Evolutionary conservation across 352 stramenopile genomes (phyloP), one percentile per base, ranked within the genome.

Genomic region (Phytopythium vexans): DNA sequence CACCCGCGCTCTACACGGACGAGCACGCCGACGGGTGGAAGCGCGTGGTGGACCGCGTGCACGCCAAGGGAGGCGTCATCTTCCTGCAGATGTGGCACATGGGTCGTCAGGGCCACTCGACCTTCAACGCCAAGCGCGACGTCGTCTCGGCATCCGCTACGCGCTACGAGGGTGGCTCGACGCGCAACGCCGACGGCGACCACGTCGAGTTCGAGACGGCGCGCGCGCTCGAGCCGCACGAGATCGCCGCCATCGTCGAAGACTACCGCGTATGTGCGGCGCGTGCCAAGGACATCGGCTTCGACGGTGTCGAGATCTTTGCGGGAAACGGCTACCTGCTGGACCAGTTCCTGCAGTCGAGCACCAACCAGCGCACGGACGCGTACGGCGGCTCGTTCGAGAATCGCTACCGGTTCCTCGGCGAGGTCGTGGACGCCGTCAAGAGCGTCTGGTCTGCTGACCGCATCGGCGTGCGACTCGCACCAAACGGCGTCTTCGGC

Each of bases 311-410:
- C n/a, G n/a, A n/a, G n/a, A n/a, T n/a, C 41, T 86, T 96, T 66
- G 54, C n/a, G 16, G 85, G 77, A 10, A 92, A 97, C 53, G 89
- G 87, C 16, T 97, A 97, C 58, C 67, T 97, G 32, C 52, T 96
- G 39, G 83, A 96, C 21, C 56, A 65, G 49, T 69, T 69, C 41
- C 42, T 69, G 50, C 56, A 69, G 34, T 39, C 42, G 10, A 41
- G 44, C 38, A 65, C 51, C 37, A 96, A 94, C 65, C 56, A 72
- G 35, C 73, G 78, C 40, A 88, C 63, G 0, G 85, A 93, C 65
- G n/a, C n/a, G n/a, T n/a, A n/a, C n/a, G n/a, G n/a, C n/a, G n/a
- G n/a, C n/a, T n/a, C n/a, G n/a, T n/a, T 85, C 31, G 82, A 93
- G 53, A 93, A 91, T 58, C 73, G 85, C 27, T 60, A 62, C 27